phyloP scores from a whole-genome alignment of 768 basidiomycete species.

The Trametes punicea region DNA sequence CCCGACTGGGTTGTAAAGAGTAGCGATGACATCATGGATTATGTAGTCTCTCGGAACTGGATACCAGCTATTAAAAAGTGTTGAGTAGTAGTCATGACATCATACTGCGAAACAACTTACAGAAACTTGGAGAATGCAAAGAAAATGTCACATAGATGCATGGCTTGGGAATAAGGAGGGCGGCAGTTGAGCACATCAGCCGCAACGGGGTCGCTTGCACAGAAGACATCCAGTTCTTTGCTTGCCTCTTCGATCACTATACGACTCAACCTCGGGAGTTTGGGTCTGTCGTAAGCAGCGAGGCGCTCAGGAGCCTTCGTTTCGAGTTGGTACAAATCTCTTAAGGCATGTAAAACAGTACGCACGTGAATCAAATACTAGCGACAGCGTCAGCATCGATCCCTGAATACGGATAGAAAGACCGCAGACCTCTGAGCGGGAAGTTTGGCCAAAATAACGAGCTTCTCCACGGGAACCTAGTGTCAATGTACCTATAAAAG shows the following conservation, averaged over 20 bases:
- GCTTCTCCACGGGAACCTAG: conserved; percentile 52
- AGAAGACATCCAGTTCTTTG: conserved; percentile 28
- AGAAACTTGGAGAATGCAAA: conserved; percentile 57
- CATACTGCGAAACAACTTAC: conserved; percentile 35
- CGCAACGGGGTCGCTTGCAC: conserved; percentile 32
- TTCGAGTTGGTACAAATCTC: background rate
- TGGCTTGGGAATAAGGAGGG: conserved; percentile 56
- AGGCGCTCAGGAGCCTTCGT: conserved; percentile 27
- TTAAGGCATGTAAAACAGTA: background rate
- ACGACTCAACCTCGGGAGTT: conserved; percentile 32
- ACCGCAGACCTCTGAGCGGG: conserved; percentile 58
- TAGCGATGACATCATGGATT: conserved; percentile 50
- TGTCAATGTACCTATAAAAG: conserved; percentile 50
- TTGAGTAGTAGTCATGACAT: background rate
- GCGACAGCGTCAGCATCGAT: background rate
- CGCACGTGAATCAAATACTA: conserved; percentile 58
- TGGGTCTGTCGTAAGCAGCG: conserved; percentile 28
- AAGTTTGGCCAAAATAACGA: conserved; percentile 59
- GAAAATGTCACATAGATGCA: conserved; percentile 61
- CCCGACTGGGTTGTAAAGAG: conserved; percentile 50
- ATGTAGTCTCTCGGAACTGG: conserved; percentile 53
- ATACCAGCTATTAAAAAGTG: conserved; percentile 42
- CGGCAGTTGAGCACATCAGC: conserved; percentile 41
- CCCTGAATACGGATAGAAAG: background rate
- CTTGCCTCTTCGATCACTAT: conserved; percentile 38